Conservation (phyloP, 345 rosid species). For the Rhodomyrtus tomentosa region DNA sequence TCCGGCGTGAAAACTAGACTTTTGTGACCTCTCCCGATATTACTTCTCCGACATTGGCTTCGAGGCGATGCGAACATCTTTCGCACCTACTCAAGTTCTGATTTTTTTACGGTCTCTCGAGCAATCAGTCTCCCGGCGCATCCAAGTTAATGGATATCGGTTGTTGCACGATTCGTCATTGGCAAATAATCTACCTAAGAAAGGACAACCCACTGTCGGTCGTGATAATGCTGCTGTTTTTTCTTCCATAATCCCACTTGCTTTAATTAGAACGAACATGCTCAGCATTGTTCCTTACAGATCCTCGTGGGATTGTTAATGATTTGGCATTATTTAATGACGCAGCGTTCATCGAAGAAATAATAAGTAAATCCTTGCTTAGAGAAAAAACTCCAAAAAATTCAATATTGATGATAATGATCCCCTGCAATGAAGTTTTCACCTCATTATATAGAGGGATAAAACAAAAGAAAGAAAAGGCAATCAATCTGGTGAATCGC, state of each 20-base stretch:
- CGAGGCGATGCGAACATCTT: not conserved
- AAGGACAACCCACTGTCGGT: not conserved
- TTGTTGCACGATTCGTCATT: not conserved
- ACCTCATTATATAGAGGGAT: no score
- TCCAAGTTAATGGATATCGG: not conserved
- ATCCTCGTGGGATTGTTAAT: not conserved
- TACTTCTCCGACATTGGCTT: not conserved
- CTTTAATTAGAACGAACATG: not conserved
- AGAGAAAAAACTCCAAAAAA: no score
- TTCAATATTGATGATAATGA: no score
- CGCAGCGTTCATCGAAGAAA: no score
- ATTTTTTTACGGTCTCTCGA: not conserved
- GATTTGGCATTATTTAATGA: not conserved
- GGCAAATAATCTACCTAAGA: not conserved
- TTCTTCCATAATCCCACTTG: not conserved
- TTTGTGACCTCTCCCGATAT: not conserved
- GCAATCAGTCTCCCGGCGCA: no score
- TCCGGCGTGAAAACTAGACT: not conserved
- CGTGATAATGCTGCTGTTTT: not conserved
- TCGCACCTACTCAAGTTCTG: not conserved
- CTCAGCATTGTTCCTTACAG: not conserved
- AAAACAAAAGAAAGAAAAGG: no score
- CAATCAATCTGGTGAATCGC: no score
- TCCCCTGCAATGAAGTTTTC: no score
- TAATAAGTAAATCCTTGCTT: no score